phyloP scores from a whole-genome alignment of 2,329 filamentous ascomycete species.

The Ambrosiella cleistominuta region DNA sequence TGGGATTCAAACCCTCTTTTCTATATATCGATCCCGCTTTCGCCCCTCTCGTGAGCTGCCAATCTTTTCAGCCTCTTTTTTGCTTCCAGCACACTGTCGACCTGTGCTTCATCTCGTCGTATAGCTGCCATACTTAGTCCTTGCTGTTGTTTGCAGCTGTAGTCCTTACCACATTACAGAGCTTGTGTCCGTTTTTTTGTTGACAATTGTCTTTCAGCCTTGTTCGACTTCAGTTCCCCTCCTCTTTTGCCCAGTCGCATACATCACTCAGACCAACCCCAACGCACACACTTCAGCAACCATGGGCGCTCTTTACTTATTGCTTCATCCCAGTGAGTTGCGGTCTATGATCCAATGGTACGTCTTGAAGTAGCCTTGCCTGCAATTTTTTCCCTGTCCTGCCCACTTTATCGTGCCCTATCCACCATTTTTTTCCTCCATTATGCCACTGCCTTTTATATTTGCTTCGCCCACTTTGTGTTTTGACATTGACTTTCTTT shows the following conservation, averaged over 20 bases:
- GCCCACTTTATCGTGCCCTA: conserved; percentile 13
- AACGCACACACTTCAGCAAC: conserved; percentile 18
- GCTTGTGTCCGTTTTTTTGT: too few species aligned
- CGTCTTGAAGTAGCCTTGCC: conserved; percentile 15
- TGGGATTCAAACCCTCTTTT: not conserved
- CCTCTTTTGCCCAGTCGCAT: not conserved
- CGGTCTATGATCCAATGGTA: conserved; percentile 82
- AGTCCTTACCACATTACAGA: too few species aligned
- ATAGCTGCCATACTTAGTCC: not conserved
- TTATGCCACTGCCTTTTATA: not conserved
- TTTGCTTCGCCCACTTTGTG: not conserved
- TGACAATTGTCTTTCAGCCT: not conserved
- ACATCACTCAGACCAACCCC: not conserved
- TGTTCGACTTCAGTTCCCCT: not conserved
- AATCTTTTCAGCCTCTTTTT: not conserved
- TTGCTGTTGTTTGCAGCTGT: too few species aligned
- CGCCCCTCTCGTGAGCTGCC: not conserved
- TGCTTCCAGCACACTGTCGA: not conserved
- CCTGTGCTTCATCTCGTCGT: not conserved
- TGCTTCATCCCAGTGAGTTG: conserved; percentile 60
- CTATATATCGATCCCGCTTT: conserved; percentile 1
- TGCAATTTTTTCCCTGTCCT: conserved; percentile 13
- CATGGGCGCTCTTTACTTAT: conserved; percentile 52
- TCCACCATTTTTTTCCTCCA: conserved; percentile 3
- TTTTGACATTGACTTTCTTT: not conserved